Evolutionary conservation across 768 basidiomycete species (phyloP).

Genomic region (Chalciporus piperatus): DNA sequence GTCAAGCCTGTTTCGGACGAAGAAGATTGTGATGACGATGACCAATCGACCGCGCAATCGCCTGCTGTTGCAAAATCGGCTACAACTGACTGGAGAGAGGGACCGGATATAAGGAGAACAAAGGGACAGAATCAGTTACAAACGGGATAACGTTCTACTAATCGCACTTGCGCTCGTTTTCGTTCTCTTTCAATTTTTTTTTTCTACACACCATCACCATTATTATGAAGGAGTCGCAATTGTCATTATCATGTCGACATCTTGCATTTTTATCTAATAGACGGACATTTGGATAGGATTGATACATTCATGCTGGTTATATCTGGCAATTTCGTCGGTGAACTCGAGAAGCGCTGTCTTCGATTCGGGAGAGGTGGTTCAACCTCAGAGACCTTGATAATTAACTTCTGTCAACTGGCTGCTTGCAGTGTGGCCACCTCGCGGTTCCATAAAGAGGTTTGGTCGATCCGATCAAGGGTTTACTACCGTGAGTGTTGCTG

Average conservation of each 20-base stretch:
- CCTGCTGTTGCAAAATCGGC: slow-evolving; percentile 4
- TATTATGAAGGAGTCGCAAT: slow-evolving; percentile 24
- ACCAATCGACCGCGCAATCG: slow-evolving; percentile 4
- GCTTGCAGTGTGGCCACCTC: slow-evolving; percentile 33
- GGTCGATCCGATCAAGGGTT: slow-evolving; percentile 17
- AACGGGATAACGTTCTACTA: slow-evolving; percentile 21
- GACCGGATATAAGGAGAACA: slow-evolving; percentile 7
- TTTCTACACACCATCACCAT: slow-evolving; percentile 5
- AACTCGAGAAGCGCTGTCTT: slow-evolving; percentile 13
- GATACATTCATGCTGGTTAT: slow-evolving; percentile 15
- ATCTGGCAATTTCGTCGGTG: slow-evolving; percentile 25
- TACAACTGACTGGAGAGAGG: slow-evolving; percentile 18
- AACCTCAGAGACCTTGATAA: slow-evolving; percentile 16
- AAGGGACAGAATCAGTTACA: slow-evolving; percentile 20
- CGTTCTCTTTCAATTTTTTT: slow-evolving; percentile 4
- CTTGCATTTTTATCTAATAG: slow-evolving; percentile 33
- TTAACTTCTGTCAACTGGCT: slow-evolving; percentile 26
- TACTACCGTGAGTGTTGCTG: slow-evolving; percentile 3
- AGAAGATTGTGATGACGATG: slow-evolving; percentile 23
- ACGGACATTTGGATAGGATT: slow-evolving; percentile 35
- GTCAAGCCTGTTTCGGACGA: slow-evolving; percentile 21
- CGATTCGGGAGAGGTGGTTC: slow-evolving; percentile 4
- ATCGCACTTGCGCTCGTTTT: slow-evolving; percentile 9
- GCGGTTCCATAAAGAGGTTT: slow-evolving; percentile 11
- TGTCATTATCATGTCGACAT: slow-evolving; percentile 21